Evolutionary conservation across 2,329 filamentous ascomycete species (phyloP).

Genomic region (Myriosclerotinia scirpicola): DNA sequence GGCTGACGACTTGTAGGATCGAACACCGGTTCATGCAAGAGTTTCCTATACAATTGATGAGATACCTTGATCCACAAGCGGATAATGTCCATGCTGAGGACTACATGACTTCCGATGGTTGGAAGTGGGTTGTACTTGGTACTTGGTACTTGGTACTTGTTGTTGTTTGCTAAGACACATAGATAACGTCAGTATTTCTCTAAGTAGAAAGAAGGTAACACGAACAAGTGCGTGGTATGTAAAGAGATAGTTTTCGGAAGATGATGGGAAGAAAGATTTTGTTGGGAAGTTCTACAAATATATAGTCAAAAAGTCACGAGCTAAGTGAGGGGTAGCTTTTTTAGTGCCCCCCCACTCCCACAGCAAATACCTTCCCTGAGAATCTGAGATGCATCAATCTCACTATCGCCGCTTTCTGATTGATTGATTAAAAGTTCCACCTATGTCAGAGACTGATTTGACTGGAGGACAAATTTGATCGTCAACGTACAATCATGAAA

Average conservation of each 20-base stretch:
- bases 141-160: constrained; percentile 30
- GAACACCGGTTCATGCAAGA: constrained; percentile 67
- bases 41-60: constrained; percentile 43
- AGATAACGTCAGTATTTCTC: neutral
- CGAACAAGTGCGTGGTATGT: constrained; percentile 4
- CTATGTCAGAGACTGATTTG: neutral
- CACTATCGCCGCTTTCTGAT: constrained; percentile 17
- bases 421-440: neutral
- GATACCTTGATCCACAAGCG: constrained; percentile 42
- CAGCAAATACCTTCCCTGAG: neutral
- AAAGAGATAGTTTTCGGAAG: neutral
- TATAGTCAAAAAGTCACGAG: neutral
- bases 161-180: constrained; percentile 21
- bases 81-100: constrained; percentile 40
- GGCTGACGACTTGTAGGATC: constrained; percentile 42
- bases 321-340: constrained; percentile 19
- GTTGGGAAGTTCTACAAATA: constrained; percentile 3
- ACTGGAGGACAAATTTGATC: constrained; percentile 3
- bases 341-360: constrained; percentile 9
- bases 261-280: neutral
- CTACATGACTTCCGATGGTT: constrained; percentile 35
- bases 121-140: constrained; percentile 33
- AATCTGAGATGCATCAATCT: neutral
- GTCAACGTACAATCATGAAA: neutral
- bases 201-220: neutral